Base-by-base conservation (phyloP, 805 yeast species). In the Teunomyces cretensis region DNA sequence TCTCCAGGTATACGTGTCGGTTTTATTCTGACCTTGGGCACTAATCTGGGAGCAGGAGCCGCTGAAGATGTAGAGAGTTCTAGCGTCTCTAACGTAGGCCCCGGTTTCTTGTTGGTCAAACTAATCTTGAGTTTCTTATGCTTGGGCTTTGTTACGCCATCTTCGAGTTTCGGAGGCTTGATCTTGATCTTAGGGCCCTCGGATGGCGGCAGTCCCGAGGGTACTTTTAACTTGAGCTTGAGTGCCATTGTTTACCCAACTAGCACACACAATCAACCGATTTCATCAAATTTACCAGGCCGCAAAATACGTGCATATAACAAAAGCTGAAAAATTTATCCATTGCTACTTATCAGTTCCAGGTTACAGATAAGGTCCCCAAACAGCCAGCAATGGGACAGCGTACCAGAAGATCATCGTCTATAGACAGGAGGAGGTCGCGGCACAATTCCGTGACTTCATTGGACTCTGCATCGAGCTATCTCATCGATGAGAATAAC, bases 1-100 rank as follows among this genome's bases (percentile, higher is more conserved):
- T 92, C 97, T 4, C 96, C 96, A 0, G 96, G 94, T 3, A 84
- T 75, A 54, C 96, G 72, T 0, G 80, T 74, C 1, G 83, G 83
- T 49, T 78, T 80, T 31, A 80, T 72, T 49, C 80, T 62, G 22
- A 39, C 42, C 12, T 30, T 27, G 4, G 42, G 42, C 13, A 39
- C 42, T 14, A 79, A 3, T 7, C 27, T 3, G 82, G 80, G 9
- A 47, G 45, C 19, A 31, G 44, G 27, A 36, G 44, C 31, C n/a
- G 41, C 24, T 16, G 37, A 32, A n/a, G 48, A 17, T 16, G 38
- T 35, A 11, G 37, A 17, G 15, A 28, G 27, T 19, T 30, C 38
- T 11, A 33, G 24, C 3, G 45, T 38, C 15, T 36, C 39, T 15
- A 30, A 17, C 39, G 39, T 12, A 7, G 43, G 22, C 12, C 35